Base-by-base conservation (phyloP, 495 filamentous ascomycete genomes). In the Podospora australis region DNA sequence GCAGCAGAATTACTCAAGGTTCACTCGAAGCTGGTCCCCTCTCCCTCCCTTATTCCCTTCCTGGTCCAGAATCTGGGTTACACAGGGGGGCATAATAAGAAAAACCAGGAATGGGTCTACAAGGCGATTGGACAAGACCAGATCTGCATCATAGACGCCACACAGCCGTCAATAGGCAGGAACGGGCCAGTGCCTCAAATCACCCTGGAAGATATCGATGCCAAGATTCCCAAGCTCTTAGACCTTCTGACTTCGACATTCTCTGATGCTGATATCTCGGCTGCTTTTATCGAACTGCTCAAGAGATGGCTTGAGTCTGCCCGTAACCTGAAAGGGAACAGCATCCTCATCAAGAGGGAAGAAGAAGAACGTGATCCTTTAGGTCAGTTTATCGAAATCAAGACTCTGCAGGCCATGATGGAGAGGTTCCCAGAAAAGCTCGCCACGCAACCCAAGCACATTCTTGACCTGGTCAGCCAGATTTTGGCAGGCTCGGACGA, bases 341-440 rank as follows among this genome's bases (percentile, higher is more conserved):
- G 29, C 17, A 55, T 63, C 4, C 3, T 65, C 0, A 46, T 63
- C 21, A 57, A 68, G 13, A 45, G 62, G 35, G 68, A 66, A 13
- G 55, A 68, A 1, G 52, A 68, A 3, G 60, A 71, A 10, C 60
- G 71, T 11, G 62, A 81, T n/a, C 65, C 68, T 0, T 17, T 63
- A 19, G 58, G 63, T 3, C 71, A 74, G 20, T 57, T 90, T 2
- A 61, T 76, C 19, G 75, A 81, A 50, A 75, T 81, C 4, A 86
- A 83, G 51, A 55, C 86, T 2, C 73, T 85, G 3, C 78, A 87
- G 55, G 77, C 77, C 41, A 73, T 90, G 60, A 79, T 87, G 54
- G 77, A 78, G 26, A 77, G 70, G 26, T 75, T 86, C 55, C 78
- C 83, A 24, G 79, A 84, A 17, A 82, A 80, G 46, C 74, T 89